Base-by-base conservation (phyloP, 257 asterid species). In the Solanum clarkiae region DNA sequence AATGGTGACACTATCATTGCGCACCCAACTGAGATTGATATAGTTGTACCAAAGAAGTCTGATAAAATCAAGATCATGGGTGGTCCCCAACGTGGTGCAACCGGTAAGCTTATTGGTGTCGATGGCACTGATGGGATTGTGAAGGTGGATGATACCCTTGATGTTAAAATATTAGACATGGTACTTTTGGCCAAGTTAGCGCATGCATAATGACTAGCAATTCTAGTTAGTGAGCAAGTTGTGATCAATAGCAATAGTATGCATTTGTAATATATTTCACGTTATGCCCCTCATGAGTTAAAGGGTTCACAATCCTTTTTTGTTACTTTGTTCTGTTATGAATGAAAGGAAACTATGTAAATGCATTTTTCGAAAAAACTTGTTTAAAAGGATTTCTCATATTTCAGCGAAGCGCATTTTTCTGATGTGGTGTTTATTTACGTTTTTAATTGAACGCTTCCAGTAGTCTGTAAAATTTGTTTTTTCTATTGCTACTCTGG, bases 101-200 rank as follows among this genome's bases (percentile, higher is more conserved):
- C 94, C 0, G 97, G 99, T 69, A 96, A 92, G 88, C 98, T 95
- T 45, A 92, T 95, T 8, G 99, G 98, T 74, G 92, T 96, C 15
- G 98, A 96, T 84, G 98, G 98, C 49, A 90, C 94, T 0, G 98
- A 95, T 83, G 98, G 99, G 75, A 96, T 96, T 63, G 97, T 95
- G 40, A 96, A 96, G 89, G 90, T 93, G 68, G 98, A 96, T 54
- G 93, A 92, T 66, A 92, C 97, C 0, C 87, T 92, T 8, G 98
- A 96, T 65, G 97, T 95, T n/a, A 95, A 95, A 85, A 96, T 96
- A 84, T 87, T 96, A 75, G 95, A 93, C 88, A 90, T 95, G 95
- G 93, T 84, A 72, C 89, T 89, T 81, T 84, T 96, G 89, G 98
- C 99, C 4, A 94, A 91, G 86, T 88, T 93, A 75, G 94, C 93